Evolutionary conservation across 108 stramenopile genomes (phyloP).

Genomic region (Stephanodiscus minutulus): DNA sequence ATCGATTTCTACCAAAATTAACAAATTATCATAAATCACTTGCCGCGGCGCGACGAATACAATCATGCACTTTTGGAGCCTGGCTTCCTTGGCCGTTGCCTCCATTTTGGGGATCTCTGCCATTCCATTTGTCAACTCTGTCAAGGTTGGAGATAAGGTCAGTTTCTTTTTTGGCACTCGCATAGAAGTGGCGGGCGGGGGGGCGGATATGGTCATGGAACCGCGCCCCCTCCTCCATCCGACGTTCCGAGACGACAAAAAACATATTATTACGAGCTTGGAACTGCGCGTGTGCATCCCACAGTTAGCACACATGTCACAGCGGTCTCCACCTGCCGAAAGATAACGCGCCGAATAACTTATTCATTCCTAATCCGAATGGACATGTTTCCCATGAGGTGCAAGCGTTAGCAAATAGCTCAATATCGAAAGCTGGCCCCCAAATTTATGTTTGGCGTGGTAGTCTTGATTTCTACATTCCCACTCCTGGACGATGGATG

Average conservation of each 20-base stretch:
- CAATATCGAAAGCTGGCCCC: not conserved
- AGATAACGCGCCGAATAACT: conserved; percentile 1
- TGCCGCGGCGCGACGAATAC: too few species aligned
- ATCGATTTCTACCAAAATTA: too few species aligned
- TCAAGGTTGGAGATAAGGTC: conserved; percentile 38
- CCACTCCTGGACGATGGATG: conserved; percentile 12
- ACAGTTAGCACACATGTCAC: conserved; percentile 13
- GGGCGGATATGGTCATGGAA: not conserved
- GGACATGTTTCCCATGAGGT: conserved; percentile 2
- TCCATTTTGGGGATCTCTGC: not conserved
- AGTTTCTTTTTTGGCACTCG: not conserved
- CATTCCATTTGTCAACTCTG: conserved; percentile 17
- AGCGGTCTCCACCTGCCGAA: conserved; percentile 10
- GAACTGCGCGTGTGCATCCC: conserved; percentile 12
- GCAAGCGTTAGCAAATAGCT: conserved; percentile 8
- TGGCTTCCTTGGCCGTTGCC: conserved; percentile 35
- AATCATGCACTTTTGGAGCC: conserved; percentile 34
- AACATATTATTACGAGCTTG: conserved; percentile 4
- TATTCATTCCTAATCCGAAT: not conserved
- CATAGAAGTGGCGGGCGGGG: not conserved
- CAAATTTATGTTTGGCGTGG: not conserved
- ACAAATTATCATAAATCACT: too few species aligned
- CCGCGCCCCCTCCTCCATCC: too few species aligned
- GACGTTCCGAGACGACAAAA: not conserved
- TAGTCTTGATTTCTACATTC: conserved; percentile 10